These are phyloP conservation scores for Centaurea solstitialis DNA, from an alignment of 129 eudicot species.

Conservation along the genomic window DNA sequence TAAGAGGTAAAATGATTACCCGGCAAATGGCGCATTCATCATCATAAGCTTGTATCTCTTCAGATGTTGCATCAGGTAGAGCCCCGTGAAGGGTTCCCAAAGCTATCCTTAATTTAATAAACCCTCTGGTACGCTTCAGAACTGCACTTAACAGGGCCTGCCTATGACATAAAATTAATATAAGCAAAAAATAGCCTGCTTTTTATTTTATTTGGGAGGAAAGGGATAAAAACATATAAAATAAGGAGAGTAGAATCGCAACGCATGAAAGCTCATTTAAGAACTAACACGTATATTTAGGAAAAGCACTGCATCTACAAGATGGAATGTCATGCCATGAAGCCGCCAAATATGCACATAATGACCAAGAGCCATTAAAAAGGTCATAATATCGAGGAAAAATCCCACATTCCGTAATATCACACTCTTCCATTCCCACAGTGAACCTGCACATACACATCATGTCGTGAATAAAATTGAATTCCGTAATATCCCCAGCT, in stretches of 20 bases:
- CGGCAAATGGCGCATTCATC: slow-evolving; percentile 98
- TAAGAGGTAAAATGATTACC: too few species aligned
- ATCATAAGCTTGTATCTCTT: slow-evolving; percentile 86
- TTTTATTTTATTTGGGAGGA: background rate
- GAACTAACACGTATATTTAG: slow-evolving; percentile 79
- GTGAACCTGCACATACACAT: slow-evolving; percentile 58
- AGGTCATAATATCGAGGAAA: slow-evolving; percentile 86
- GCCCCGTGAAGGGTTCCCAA: slow-evolving; percentile 91
- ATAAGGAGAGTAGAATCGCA: background rate
- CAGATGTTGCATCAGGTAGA: slow-evolving; percentile 92
- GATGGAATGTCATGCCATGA: slow-evolving; percentile 97
- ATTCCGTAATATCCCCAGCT: background rate
- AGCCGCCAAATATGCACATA: slow-evolving; percentile 96
- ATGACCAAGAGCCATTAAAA: slow-evolving; percentile 92
- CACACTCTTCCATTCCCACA: slow-evolving; percentile 87
- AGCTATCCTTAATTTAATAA: slow-evolving; percentile 72
- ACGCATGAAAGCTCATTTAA: slow-evolving; percentile 14
- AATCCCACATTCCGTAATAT: slow-evolving; percentile 77
- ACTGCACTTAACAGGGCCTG: slow-evolving; percentile 92
- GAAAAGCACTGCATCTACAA: slow-evolving; percentile 86
- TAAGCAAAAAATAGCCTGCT: slow-evolving; percentile 19
- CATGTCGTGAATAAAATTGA: background rate
- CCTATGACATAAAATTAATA: slow-evolving; percentile 1
- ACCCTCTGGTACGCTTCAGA: slow-evolving; percentile 71
- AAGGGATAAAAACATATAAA: background rate